Evolutionary conservation across 768 basidiomycete genomes (phyloP).

Genomic region (Coprinopsis marcescibilis): DNA sequence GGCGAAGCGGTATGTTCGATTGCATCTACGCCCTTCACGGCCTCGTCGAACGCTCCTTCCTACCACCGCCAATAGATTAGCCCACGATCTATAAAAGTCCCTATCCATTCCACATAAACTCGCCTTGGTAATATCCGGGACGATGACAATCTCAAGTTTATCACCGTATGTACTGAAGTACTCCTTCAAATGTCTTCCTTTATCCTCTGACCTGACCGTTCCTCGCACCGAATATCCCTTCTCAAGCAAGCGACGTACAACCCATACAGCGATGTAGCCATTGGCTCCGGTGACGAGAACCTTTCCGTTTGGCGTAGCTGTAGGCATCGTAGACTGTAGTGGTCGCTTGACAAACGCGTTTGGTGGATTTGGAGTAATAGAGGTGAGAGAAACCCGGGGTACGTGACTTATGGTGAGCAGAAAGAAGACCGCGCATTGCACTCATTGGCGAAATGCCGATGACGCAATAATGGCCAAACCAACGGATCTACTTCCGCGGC

Average conservation of each 20-base stretch:
- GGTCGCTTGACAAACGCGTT: too few relatives aligned
- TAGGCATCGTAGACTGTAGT: slow-evolving; percentile 31
- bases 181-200: slow-evolving; percentile 51
- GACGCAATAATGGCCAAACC: too few relatives aligned
- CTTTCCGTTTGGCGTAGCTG: slow-evolving; percentile 22
- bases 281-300: slow-evolving; percentile 56
- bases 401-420: too few relatives aligned
- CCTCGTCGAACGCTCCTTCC: slow-evolving; percentile 73
- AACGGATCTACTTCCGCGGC: too few relatives aligned
- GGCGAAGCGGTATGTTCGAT: slow-evolving; percentile 69
- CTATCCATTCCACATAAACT: too few relatives aligned
- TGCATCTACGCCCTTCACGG: slow-evolving; percentile 67
- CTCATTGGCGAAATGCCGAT: too few relatives aligned
- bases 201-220: slow-evolving; percentile 57
- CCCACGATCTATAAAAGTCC: too few relatives aligned
- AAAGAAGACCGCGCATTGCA: too few relatives aligned
- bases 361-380: too few relatives aligned
- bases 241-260: slow-evolving; percentile 50
- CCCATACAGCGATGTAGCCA: slow-evolving; percentile 56
- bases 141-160: slow-evolving; percentile 58
- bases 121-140: slow-evolving; percentile 56
- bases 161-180: slow-evolving; percentile 48
- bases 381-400: too few relatives aligned
- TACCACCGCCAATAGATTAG: too few relatives aligned
- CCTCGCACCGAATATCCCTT: slow-evolving; percentile 60